A percentile compares a stretch with the other conserved stretches of the same genome.
Evolutionary conservation across 2,329 filamentous ascomycete genomes (phyloP).

Genomic region (Zymoseptoria tritici): DNA sequence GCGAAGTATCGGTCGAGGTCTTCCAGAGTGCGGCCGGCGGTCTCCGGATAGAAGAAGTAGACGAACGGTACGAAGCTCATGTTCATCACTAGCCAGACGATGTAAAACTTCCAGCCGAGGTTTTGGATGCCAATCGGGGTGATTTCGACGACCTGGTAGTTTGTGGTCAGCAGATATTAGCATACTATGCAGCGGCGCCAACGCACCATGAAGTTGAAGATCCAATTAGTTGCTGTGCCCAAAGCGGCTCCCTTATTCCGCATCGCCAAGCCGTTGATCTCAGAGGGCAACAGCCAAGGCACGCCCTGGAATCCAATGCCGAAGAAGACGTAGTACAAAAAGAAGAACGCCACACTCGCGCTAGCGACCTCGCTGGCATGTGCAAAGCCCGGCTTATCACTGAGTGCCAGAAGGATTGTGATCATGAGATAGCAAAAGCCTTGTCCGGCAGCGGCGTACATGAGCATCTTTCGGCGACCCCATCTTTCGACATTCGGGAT

Average conservation of each 20-base stretch:
- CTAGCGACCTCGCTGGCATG: conserved; percentile 26
- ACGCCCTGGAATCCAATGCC: conserved; percentile 35
- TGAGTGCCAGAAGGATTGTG: conserved; percentile 42
- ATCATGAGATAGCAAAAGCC: conserved; percentile 47
- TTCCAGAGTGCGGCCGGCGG: conserved; percentile 27
- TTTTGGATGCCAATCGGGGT: conserved; percentile 38
- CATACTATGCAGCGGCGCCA: not conserved
- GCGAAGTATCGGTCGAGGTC: conserved; percentile 28
- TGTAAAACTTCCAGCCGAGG: conserved; percentile 28
- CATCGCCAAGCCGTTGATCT: conserved; percentile 45
- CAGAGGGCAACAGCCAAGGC: conserved; percentile 38
- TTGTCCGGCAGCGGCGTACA: conserved; percentile 49
- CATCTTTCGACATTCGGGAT: conserved; percentile 45
- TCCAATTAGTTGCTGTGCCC: conserved; percentile 47
- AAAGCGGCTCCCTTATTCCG: conserved; percentile 44
- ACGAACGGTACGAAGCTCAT: conserved; percentile 41
- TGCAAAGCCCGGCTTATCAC: conserved; percentile 24
- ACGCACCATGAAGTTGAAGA: conserved; percentile 34
- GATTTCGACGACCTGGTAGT: conserved; percentile 32
- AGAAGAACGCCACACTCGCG: conserved; percentile 39
- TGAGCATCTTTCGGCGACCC: conserved; percentile 53
- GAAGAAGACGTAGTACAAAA: conserved; percentile 50
- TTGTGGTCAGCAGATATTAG: not conserved
- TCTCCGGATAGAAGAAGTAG: conserved; percentile 34
- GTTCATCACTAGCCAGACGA: conserved; percentile 48